phyloP scores from a whole-genome alignment of 1,284 basidiomycete genomes.

The Agroathelia rolfsii region DNA sequence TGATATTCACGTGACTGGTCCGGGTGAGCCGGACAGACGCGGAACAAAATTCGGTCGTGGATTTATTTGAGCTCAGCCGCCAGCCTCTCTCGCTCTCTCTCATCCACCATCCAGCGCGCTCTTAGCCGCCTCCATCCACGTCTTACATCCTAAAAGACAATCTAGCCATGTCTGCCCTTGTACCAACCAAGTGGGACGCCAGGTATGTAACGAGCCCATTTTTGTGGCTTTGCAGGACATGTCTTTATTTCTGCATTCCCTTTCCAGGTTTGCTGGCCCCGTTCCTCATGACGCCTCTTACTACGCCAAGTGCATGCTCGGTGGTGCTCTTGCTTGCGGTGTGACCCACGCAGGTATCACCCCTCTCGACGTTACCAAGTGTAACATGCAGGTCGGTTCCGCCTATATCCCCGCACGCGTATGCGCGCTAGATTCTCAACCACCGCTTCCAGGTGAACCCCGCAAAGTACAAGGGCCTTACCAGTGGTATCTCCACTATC shows the following conservation, averaged over 20 bases:
- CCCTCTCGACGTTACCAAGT: constrained; percentile 64
- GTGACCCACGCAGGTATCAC: constrained; percentile 64
- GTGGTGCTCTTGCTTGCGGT: constrained; percentile 62
- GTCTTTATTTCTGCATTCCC: constrained; percentile 8
- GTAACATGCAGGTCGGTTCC: constrained; percentile 66
- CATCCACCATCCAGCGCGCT: too few species aligned
- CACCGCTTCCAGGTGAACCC: constrained; percentile 33
- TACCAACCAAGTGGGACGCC: constrained; percentile 70
- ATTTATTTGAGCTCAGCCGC: too few species aligned
- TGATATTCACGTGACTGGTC: too few species aligned
- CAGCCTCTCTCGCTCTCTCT: too few species aligned
- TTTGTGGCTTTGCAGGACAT: constrained; percentile 9
- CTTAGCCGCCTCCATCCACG: too few species aligned
- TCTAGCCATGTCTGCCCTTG: too few species aligned
- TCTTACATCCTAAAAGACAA: too few species aligned
- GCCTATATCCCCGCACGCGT: constrained; percentile 19
- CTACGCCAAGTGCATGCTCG: constrained; percentile 40
- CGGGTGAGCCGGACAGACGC: too few species aligned
- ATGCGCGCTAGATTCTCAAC: neutral
- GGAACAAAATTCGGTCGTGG: too few species aligned
- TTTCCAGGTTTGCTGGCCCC: constrained; percentile 27
- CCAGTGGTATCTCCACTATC: constrained; percentile 46
- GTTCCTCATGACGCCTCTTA: constrained; percentile 33
- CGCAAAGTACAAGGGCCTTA: constrained; percentile 42
- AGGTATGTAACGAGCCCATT: constrained; percentile 31